Percentiles rank a stretch among this genome's conserved stretches.
Conservation (phyloP, 345 rosid species). For the Hibiscus syriacus region DNA sequence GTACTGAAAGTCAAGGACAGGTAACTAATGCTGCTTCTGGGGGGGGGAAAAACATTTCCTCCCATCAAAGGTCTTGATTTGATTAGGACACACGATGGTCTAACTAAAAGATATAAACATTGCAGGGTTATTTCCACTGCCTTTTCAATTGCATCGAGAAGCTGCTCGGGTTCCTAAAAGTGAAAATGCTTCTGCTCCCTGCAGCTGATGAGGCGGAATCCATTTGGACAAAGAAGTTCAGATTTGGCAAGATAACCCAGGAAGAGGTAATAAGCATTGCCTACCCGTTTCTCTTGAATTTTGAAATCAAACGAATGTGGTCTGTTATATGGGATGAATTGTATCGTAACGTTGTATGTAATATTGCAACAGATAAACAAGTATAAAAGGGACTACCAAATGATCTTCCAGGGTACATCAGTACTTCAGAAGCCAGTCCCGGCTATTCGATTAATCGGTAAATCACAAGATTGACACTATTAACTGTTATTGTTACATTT, state of each 20-base stretch:
- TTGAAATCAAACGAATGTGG: neutral
- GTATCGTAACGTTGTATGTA: neutral
- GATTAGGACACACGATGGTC: neutral
- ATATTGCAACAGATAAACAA: slow-evolving; percentile 27
- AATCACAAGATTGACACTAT: slow-evolving; percentile 13
- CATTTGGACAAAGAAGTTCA: slow-evolving; percentile 84
- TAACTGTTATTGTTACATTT: no score
- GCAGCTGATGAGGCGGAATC: slow-evolving; percentile 87
- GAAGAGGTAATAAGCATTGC: slow-evolving; percentile 47
- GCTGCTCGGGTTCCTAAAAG: slow-evolving; percentile 55
- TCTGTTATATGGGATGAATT: neutral
- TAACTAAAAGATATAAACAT: neutral
- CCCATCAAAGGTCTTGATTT: neutral
- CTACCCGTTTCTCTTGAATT: no score
- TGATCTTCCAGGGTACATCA: slow-evolving; percentile 79
- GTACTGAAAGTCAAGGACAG: slow-evolving; percentile 58
- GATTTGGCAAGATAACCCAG: slow-evolving; percentile 46
- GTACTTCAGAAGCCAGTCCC: slow-evolving; percentile 71
- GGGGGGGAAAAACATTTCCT: neutral
- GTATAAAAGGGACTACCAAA: slow-evolving; percentile 47
- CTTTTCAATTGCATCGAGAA: slow-evolving; percentile 66
- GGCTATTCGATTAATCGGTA: slow-evolving; percentile 18
- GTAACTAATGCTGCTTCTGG: slow-evolving; percentile 23
- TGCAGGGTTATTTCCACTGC: slow-evolving; percentile 85
- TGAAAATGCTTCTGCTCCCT: slow-evolving; percentile 70